These are phyloP conservation scores for Mallotus nudiflorus DNA, from an alignment of 345 rosid species.

Conservation along the genomic window DNA sequence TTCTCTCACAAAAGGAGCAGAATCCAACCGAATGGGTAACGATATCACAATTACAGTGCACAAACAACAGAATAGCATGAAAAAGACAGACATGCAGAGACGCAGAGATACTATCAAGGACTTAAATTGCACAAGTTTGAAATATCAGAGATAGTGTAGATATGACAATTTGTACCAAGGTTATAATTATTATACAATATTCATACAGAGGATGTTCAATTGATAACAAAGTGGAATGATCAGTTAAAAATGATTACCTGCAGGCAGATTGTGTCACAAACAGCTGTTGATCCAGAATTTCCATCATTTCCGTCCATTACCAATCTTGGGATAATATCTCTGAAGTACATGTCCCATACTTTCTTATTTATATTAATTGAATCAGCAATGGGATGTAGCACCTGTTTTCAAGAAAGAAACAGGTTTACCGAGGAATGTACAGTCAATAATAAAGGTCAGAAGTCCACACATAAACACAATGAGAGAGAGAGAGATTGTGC, in stretches of 20 bases:
- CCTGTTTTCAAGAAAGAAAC: constrained; percentile 40
- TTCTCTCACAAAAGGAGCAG: background rate
- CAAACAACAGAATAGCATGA: background rate
- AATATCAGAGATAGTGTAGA: background rate
- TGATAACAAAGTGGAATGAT: background rate
- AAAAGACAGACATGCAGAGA: background rate
- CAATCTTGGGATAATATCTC: constrained; percentile 75
- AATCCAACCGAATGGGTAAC: background rate
- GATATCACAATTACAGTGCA: background rate
- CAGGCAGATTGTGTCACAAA: constrained; percentile 84
- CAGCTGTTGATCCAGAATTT: constrained; percentile 88
- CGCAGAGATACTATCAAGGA: background rate
- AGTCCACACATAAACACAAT: background rate
- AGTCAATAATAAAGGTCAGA: background rate
- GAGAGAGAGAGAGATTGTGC: background rate
- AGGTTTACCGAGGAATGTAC: background rate
- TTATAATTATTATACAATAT: background rate
- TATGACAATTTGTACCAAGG: background rate
- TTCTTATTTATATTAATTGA: constrained; percentile 70
- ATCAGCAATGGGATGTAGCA: constrained; percentile 68
- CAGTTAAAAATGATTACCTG: constrained; percentile 50
- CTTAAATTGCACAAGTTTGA: background rate
- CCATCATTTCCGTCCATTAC: constrained; percentile 87
- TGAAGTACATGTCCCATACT: constrained; percentile 86
- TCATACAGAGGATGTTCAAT: background rate